phyloP scores from a whole-genome alignment of 2,329 filamentous ascomycete genomes.

The Alternaria postmessia region DNA sequence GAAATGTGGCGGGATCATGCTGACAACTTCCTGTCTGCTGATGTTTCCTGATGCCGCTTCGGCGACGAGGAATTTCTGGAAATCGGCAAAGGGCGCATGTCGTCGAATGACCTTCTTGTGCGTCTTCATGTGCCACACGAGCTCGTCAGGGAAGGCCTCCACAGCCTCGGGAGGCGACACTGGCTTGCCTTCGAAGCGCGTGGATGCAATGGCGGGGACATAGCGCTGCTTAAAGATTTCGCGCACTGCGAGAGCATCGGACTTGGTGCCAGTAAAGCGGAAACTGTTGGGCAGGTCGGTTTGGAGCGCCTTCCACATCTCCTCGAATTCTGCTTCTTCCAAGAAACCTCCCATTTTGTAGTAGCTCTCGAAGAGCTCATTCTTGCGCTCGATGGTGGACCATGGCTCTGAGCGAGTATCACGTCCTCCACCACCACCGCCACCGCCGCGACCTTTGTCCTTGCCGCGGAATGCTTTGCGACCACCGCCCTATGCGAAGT shows the following conservation, averaged over 20 bases:
- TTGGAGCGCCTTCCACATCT: conserved; percentile 85
- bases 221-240: conserved; percentile 87
- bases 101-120: conserved; percentile 95
- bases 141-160: conserved; percentile 90
- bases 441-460: conserved; percentile 39
- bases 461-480: conserved; percentile 43
- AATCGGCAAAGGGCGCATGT: conserved; percentile 91
- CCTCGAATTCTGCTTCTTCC: conserved; percentile 76
- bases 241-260: conserved; percentile 92
- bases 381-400: conserved; percentile 73
- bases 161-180: conserved; percentile 85
- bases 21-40: conserved; percentile 95
- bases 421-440: conserved; percentile 40
- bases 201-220: conserved; percentile 86
- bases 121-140: conserved; percentile 98
- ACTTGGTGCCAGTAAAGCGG: conserved; percentile 94
- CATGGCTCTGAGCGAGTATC: conserved; percentile 50
- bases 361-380: conserved; percentile 84
- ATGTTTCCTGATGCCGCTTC: conserved; percentile 98
- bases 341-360: conserved; percentile 78
- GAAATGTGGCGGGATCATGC: conserved; percentile 96
- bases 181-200: conserved; percentile 80
- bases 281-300: conserved; percentile 96
- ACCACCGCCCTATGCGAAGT: conserved; percentile 36
- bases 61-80: conserved; percentile 97